A percentile compares a stretch with the other conserved stretches of the same genome.
phyloP scores from a whole-genome alignment of 179 eudicot species.

The Spinacia oleracea region DNA sequence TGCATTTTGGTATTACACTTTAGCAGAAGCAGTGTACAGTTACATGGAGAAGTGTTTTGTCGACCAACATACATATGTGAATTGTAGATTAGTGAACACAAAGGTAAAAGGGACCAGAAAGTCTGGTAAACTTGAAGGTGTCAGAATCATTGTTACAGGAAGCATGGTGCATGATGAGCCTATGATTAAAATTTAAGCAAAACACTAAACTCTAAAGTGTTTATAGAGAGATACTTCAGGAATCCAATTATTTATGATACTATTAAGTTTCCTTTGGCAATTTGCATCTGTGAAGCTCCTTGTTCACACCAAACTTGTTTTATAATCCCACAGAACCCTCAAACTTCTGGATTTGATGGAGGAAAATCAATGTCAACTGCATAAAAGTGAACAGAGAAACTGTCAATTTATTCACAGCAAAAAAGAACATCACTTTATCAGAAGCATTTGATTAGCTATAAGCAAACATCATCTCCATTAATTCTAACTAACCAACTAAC shows the following conservation, averaged over 20 bases:
- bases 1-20: too few species aligned
- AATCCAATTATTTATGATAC: background rate
- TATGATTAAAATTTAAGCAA: background rate
- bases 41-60: background rate
- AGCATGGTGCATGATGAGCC: background rate
- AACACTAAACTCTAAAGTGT: background rate
- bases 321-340: constrained; percentile 60
- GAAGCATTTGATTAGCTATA: background rate
- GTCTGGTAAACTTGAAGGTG: constrained; percentile 3
- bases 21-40: background rate
- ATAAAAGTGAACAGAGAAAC: background rate
- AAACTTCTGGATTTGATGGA: constrained; percentile 76
- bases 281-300: background rate
- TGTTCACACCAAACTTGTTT: background rate
- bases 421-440: background rate
- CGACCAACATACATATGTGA: background rate
- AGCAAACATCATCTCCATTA: too few species aligned
- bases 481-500: too few species aligned
- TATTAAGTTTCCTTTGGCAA: background rate
- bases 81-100: background rate
- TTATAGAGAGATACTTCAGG: background rate
- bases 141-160: background rate
- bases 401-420: background rate
- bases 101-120: background rate
- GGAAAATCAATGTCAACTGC: constrained; percentile 96